Conservation (phyloP, 208 protist genomes). For the Trypanosomatidae sp. region DNA sequence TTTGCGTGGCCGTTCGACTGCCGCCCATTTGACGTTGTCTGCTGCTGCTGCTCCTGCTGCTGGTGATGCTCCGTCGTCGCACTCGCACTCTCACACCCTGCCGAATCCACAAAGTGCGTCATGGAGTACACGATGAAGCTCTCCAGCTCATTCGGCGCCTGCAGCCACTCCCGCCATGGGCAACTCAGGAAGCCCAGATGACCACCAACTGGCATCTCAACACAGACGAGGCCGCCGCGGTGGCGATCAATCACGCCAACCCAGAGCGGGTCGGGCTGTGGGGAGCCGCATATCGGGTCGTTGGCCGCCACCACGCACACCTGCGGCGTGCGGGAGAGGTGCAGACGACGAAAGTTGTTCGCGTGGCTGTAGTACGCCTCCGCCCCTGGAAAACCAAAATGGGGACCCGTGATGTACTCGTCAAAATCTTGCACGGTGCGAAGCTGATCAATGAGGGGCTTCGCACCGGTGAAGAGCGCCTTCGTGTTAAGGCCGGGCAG, state of each 20-base stretch:
- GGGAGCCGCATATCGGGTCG: conserved; percentile 51
- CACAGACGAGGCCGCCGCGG: conserved; percentile 35
- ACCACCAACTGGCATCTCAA: conserved; percentile 54
- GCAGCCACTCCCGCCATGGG: conserved; percentile 26
- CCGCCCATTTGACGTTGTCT: too few species aligned
- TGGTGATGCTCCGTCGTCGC: too few species aligned
- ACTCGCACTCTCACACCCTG: neutral
- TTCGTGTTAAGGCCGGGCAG: conserved; percentile 29
- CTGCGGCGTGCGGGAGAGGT: conserved; percentile 31
- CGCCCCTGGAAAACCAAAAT: conserved; percentile 40
- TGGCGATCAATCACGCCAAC: conserved; percentile 23
- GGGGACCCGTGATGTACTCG: conserved; percentile 40
- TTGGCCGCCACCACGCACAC: conserved; percentile 45
- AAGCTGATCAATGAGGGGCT: conserved; percentile 22
- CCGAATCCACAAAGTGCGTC: conserved; percentile 2
- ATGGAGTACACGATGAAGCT: conserved; percentile 29
- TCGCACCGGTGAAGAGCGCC: conserved; percentile 16
- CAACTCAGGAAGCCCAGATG: conserved; percentile 57
- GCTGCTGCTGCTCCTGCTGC: too few species aligned
- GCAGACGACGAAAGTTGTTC: conserved; percentile 40
- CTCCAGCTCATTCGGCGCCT: conserved; percentile 46
- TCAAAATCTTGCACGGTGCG: conserved; percentile 42
- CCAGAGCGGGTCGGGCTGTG: conserved; percentile 29
- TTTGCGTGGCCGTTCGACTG: neutral
- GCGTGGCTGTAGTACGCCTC: conserved; percentile 46